These are phyloP conservation scores for Pythium brassicae DNA, from an alignment of 352 stramenopile species.

Conservation along the genomic window DNA sequence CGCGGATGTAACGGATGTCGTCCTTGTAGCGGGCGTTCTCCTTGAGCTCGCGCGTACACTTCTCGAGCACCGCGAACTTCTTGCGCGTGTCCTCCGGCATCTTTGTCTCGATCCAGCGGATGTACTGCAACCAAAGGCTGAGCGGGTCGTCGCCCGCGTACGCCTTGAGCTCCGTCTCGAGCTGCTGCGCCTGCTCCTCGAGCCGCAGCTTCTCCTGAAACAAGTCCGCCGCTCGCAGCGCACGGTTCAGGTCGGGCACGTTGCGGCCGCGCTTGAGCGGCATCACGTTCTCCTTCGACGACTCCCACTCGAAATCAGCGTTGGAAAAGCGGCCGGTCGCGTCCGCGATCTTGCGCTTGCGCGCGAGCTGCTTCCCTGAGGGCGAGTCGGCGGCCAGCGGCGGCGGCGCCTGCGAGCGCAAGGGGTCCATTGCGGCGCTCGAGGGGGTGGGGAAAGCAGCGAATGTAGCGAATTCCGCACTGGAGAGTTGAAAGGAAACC, in stretches of 20 bases:
- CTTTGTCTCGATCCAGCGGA: constrained; percentile 76
- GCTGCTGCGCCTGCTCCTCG: constrained; percentile 44
- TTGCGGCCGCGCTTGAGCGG: constrained; percentile 76
- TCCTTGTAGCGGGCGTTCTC: constrained; percentile 59
- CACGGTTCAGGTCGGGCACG: constrained; percentile 72
- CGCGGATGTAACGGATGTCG: constrained; percentile 73
- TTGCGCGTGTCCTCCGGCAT: constrained; percentile 82
- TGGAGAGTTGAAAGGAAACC: constrained; percentile 16
- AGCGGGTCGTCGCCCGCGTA: constrained; percentile 71
- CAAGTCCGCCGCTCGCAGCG: constrained; percentile 55
- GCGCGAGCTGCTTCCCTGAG: constrained; percentile 5
- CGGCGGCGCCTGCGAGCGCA: not conserved
- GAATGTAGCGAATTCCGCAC: constrained; percentile 19
- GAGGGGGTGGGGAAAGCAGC: not conserved
- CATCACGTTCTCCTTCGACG: constrained; percentile 87
- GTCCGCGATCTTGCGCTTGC: constrained; percentile 37
- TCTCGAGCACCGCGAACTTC: constrained; percentile 70
- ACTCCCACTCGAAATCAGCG: constrained; percentile 75
- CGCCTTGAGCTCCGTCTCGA: constrained; percentile 36
- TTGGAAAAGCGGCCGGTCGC: constrained; percentile 3
- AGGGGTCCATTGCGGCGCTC: not conserved
- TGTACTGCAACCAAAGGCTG: constrained; percentile 60
- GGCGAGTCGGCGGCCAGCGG: constrained; percentile 14
- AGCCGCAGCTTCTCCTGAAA: constrained; percentile 58
- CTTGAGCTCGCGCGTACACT: constrained; percentile 72